phyloP scores from a whole-genome alignment of 495 filamentous ascomycete genomes.

The Pyronema domesticum region DNA sequence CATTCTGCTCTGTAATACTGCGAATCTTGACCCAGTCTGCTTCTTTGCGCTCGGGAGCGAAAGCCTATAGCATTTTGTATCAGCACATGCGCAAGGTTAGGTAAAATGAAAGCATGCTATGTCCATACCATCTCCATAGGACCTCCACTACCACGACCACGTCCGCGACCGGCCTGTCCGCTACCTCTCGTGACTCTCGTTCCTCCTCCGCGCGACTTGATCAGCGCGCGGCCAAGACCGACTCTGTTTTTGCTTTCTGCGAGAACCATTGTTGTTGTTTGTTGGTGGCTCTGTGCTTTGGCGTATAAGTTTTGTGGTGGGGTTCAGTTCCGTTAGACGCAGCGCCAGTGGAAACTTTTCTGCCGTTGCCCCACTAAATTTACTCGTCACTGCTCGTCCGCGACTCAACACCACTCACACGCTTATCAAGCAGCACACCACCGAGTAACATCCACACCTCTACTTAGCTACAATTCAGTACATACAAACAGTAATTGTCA shows the following conservation, averaged over 20 bases:
- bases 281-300: not conserved
- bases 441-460: not conserved
- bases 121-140: slow-evolving; percentile 1
- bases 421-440: too few species aligned
- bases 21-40: slow-evolving; percentile 91
- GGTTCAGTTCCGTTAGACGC: slow-evolving; percentile 1
- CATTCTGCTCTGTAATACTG: slow-evolving; percentile 90
- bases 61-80: slow-evolving; percentile 1
- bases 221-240: slow-evolving; percentile 51
- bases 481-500: not conserved
- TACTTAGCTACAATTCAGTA: not conserved
- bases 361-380: not conserved
- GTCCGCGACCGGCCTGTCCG: not conserved
- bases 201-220: slow-evolving; percentile 19
- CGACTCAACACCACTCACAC: too few species aligned
- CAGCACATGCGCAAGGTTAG: not conserved
- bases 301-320: not conserved
- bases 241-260: slow-evolving; percentile 90
- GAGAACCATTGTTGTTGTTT: slow-evolving; percentile 51
- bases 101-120: not conserved
- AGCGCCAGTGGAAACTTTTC: slow-evolving; percentile 4
- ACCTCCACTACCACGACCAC: slow-evolving; percentile 1
- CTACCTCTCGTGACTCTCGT: not conserved
- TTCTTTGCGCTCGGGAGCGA: slow-evolving; percentile 39
- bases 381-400: too few species aligned